A percentile compares a stretch with the other conserved stretches of the same genome.
Conservation (phyloP, 176 grass and related monocot species). For the Eremochloa ophiuroides region DNA sequence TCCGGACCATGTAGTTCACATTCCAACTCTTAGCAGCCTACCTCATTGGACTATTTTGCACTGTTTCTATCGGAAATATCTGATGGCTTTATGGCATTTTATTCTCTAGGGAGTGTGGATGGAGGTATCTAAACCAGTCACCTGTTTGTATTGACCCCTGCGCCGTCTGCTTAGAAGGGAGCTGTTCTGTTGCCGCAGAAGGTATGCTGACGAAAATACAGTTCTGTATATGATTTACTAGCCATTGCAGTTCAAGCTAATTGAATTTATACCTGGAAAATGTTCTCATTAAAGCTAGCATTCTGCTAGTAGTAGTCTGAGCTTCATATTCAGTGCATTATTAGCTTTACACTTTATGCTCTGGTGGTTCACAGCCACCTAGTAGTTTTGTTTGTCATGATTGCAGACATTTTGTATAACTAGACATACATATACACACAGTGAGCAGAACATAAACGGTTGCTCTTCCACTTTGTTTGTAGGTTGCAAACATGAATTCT, state of each 20-base stretch:
- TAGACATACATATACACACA: not conserved
- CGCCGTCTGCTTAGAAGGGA: constrained; percentile 84
- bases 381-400: not conserved
- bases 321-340: not conserved
- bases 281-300: not conserved
- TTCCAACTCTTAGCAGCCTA: not conserved
- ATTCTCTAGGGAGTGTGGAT: constrained; percentile 79
- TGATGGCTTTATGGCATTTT: not conserved
- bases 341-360: constrained; percentile 17
- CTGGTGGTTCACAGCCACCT: constrained; percentile 5
- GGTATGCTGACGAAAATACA: constrained; percentile 31
- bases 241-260: not conserved
- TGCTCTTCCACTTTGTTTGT: constrained; percentile 16
- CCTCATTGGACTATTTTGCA: not conserved
- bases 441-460: not conserved
- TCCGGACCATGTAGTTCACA: not conserved
- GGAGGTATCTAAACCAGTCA: constrained; percentile 56
- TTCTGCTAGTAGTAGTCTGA: constrained; percentile 2
- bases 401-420: not conserved
- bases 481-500: constrained; percentile 98
- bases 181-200: constrained; percentile 82
- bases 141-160: constrained; percentile 83
- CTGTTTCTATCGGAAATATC: not conserved
- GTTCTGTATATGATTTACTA: not conserved
- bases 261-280: not conserved